Evolutionary conservation across 495 filamentous ascomycete species (phyloP).

Genomic region (Pseudotulostoma volvatum): DNA sequence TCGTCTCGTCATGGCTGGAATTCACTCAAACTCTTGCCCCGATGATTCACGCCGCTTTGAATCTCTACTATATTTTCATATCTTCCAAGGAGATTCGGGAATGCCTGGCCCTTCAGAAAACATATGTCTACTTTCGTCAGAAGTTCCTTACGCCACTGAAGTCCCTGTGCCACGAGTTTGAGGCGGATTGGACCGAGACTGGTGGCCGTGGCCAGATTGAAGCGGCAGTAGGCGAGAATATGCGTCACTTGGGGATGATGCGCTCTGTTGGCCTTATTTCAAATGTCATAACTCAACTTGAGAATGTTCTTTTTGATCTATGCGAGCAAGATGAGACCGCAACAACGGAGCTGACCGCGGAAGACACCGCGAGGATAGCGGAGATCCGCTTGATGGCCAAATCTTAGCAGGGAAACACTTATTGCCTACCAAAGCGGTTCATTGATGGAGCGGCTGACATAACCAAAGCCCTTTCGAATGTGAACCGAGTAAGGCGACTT

Average conservation of each 20-base stretch:
- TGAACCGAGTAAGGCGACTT: too few relatives aligned
- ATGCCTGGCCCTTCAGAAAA: conserved; percentile 23
- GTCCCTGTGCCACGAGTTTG: conserved; percentile 17
- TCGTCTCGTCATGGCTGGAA: conserved; percentile 21
- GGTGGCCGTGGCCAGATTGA: conserved; percentile 27
- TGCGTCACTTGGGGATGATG: conserved; percentile 22
- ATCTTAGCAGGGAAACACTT: too few relatives aligned
- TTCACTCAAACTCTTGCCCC: conserved; percentile 24
- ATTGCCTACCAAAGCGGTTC: too few relatives aligned
- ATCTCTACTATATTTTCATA: conserved; percentile 29
- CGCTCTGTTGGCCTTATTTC: conserved; percentile 24
- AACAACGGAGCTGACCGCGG: background rate
- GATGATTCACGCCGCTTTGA: conserved; percentile 26
- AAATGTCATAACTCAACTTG: conserved; percentile 22
- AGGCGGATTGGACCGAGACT: conserved; percentile 19
- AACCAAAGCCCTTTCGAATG: too few relatives aligned
- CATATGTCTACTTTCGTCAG: conserved; percentile 20
- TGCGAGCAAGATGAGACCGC: background rate
- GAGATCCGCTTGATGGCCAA: too few relatives aligned
- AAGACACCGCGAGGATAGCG: background rate
- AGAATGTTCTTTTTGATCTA: conserved; percentile 18
- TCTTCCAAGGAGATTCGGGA: conserved; percentile 17
- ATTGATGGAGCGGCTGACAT: too few relatives aligned
- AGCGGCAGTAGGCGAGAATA: conserved; percentile 22
- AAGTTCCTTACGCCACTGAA: conserved; percentile 23